Percentiles rank a stretch among this genome's conserved stretches.
These are phyloP conservation scores for Cytospora schulzeri DNA, from an alignment of 2,329 filamentous ascomycete species.

Conservation along the genomic window DNA sequence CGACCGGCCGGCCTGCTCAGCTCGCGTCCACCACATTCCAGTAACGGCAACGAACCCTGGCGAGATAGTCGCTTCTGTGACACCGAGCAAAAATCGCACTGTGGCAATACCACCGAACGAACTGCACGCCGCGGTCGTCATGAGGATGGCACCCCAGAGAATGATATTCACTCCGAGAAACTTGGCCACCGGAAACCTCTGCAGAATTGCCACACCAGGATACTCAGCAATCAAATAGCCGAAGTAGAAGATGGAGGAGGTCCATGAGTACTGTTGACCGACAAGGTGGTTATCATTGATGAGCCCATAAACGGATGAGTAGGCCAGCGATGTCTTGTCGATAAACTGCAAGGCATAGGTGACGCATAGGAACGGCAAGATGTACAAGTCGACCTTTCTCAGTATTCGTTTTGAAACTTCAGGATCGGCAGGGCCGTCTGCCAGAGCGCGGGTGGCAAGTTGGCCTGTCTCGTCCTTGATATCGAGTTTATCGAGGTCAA, in stretches of 20 bases:
- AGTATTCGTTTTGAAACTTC: conserved; percentile 31
- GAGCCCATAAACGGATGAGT: conserved; percentile 34
- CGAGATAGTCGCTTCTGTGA: conserved; percentile 39
- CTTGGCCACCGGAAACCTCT: conserved; percentile 16
- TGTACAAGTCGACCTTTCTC: conserved; percentile 30
- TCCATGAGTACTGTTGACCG: conserved; percentile 33
- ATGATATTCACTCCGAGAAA: conserved; percentile 36
- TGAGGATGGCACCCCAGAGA: conserved; percentile 37
- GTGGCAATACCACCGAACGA: conserved; percentile 38
- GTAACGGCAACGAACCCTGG: conserved; percentile 43
- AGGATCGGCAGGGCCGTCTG: conserved; percentile 32
- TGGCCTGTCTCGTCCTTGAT: conserved; percentile 31
- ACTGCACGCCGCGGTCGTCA: conserved; percentile 38
- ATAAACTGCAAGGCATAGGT: conserved; percentile 35
- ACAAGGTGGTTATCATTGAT: conserved; percentile 31
- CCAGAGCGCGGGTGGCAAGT: conserved; percentile 40
- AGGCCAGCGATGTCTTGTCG: conserved; percentile 34
- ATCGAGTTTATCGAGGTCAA: not conserved
- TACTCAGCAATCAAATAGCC: conserved; percentile 33
- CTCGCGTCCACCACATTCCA: conserved; percentile 43
- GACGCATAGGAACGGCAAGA: conserved; percentile 34
- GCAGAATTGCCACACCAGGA: conserved; percentile 30
- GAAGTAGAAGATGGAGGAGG: conserved; percentile 35
- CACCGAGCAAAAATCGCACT: conserved; percentile 41
- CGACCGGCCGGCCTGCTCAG: conserved; percentile 41